These are phyloP conservation scores for Aspergillus pseudoviridinutans DNA, from an alignment of 2,329 filamentous ascomycete genomes.

Conservation along the genomic window DNA sequence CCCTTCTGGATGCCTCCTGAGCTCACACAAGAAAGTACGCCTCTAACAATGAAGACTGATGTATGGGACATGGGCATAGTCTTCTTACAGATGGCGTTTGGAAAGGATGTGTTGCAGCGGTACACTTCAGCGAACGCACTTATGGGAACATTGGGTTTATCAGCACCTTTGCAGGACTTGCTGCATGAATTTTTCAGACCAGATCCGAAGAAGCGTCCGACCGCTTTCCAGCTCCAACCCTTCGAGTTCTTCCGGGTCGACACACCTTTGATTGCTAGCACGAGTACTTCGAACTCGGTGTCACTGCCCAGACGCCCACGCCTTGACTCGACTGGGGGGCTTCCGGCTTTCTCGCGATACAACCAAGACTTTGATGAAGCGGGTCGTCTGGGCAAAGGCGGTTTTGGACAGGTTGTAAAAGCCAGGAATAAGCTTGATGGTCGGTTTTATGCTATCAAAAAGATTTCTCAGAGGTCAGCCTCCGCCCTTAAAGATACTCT, in stretches of 20 bases:
- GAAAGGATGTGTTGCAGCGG: constrained; percentile 68
- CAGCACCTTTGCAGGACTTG: constrained; percentile 72
- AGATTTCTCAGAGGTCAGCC: constrained; percentile 79
- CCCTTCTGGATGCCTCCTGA: constrained; percentile 83
- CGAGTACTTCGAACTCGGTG: constrained; percentile 43
- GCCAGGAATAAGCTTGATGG: constrained; percentile 91
- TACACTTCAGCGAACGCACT: constrained; percentile 76
- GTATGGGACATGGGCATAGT: constrained; percentile 93
- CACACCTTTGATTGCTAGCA: constrained; percentile 33
- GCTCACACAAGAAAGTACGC: constrained; percentile 56
- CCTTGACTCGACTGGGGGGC: constrained; percentile 58
- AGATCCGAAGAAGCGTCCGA: constrained; percentile 77
- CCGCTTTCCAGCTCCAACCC: constrained; percentile 69
- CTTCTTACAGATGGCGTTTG: constrained; percentile 91
- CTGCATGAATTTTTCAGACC: constrained; percentile 78
- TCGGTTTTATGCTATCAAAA: constrained; percentile 93
- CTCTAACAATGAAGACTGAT: constrained; percentile 70
- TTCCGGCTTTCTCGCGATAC: constrained; percentile 66
- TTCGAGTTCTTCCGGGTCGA: constrained; percentile 46
- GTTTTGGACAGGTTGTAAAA: constrained; percentile 94
- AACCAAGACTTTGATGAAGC: constrained; percentile 87
- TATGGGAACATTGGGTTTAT: constrained; percentile 67
- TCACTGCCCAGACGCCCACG: constrained; percentile 50
- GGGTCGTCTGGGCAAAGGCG: constrained; percentile 83
- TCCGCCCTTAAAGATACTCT: constrained; percentile 60